Evolutionary conservation across 139 green algal genomes (phyloP).

Genomic region (Chlorella vulgaris): DNA sequence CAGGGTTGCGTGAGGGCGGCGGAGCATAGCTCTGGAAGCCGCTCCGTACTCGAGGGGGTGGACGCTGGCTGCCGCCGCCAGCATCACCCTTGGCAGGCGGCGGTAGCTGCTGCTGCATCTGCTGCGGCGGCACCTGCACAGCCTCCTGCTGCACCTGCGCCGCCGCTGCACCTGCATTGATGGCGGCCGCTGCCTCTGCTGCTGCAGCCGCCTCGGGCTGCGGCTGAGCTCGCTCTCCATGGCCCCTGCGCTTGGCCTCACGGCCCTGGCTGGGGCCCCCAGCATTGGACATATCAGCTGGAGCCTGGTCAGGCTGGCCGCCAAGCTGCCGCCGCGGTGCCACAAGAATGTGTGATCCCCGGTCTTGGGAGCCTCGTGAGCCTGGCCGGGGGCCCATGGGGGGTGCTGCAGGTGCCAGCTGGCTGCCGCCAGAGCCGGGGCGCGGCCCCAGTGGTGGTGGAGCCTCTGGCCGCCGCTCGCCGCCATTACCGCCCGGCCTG

Average conservation of each 20-base stretch:
- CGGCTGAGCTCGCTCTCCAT: neutral
- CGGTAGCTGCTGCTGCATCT: no score
- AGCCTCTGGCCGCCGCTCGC: neutral
- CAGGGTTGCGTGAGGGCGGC: neutral
- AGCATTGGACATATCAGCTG: neutral
- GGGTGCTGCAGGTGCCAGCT: neutral
- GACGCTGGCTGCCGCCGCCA: neutral
- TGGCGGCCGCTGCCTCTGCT: neutral
- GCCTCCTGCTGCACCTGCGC: neutral
- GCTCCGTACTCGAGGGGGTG: neutral
- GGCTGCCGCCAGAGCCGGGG: neutral
- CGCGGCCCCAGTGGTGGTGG: neutral
- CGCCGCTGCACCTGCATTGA: neutral
- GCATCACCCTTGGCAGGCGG: neutral
- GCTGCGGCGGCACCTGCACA: neutral
- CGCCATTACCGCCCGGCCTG: no score
- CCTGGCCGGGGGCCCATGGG: neutral
- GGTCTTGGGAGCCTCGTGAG: neutral
- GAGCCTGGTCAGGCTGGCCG: neutral
- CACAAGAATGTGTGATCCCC: neutral
- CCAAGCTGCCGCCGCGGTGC: neutral
- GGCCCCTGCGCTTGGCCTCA: neutral
- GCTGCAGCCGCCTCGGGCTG: neutral
- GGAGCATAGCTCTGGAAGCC: neutral
- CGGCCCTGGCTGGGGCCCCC: neutral